Evolutionary conservation across 1,284 basidiomycete genomes (phyloP).

Genomic region (Rhizoctonia solani): DNA sequence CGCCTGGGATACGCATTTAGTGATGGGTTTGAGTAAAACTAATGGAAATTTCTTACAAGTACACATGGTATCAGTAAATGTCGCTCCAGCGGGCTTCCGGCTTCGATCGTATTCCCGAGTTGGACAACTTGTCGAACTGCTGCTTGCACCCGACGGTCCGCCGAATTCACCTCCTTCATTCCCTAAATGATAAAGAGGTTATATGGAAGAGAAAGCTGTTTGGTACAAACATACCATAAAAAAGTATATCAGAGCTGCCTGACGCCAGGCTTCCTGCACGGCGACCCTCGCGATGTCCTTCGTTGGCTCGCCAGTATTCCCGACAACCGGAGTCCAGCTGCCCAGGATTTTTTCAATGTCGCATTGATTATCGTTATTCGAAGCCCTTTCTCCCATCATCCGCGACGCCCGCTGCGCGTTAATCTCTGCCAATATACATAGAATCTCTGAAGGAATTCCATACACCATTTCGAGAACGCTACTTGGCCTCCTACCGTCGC

Average conservation of each 20-base stretch:
- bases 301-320: neutral
- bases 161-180: constrained; percentile 5
- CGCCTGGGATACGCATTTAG: neutral
- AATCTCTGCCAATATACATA: neutral
- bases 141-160: neutral
- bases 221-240: constrained; percentile 6
- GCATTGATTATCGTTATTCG: neutral
- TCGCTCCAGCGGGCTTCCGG: neutral
- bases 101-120: neutral
- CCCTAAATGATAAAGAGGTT: neutral
- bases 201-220: neutral
- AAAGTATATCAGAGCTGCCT: constrained; percentile 8
- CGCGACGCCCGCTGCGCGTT: neutral
- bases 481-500: neutral
- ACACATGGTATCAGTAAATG: constrained; percentile 4
- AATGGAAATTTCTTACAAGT: neutral
- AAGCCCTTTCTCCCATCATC: neutral
- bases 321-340: neutral
- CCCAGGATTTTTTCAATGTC: neutral
- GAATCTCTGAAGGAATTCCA: neutral
- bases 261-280: constrained; percentile 14
- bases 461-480: constrained; percentile 1
- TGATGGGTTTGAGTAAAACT: neutral
- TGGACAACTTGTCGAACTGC: constrained; percentile 3
- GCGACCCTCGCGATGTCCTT: constrained; percentile 1